Evolutionary conservation across 1,284 basidiomycete species (phyloP).

Genomic region (Athelia psychrophila): DNA sequence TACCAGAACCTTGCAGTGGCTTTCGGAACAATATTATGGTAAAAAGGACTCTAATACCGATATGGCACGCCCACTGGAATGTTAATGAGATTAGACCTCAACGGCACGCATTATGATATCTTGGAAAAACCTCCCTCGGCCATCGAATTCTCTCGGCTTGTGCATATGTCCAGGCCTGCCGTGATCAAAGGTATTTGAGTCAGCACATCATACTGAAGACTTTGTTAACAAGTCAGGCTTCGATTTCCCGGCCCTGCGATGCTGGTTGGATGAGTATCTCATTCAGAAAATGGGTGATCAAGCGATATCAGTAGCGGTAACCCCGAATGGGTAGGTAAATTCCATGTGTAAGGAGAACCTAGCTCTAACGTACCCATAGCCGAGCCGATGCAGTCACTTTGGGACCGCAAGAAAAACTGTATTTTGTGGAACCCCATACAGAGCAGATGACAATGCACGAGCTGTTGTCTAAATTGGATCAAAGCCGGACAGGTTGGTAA

Average conservation of each 20-base stretch:
- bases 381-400: conserved; percentile 75
- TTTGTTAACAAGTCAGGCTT: conserved; percentile 29
- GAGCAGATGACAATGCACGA: conserved; percentile 63
- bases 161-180: conserved; percentile 76
- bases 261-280: conserved; percentile 70
- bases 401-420: conserved; percentile 53
- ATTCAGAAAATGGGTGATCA: conserved; percentile 48
- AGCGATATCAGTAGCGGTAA: conserved; percentile 72
- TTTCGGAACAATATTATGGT: conserved; percentile 58
- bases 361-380: conserved; percentile 33
- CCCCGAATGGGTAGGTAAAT: conserved; percentile 72
- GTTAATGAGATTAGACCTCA: conserved; percentile 49
- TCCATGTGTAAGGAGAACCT: not conserved
- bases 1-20: conserved; percentile 31
- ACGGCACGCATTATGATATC: conserved; percentile 54
- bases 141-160: conserved; percentile 71
- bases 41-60: conserved; percentile 2
- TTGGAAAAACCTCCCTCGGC: conserved; percentile 60
- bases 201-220: conserved; percentile 1
- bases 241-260: conserved; percentile 34
- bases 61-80: not conserved
- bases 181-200: conserved; percentile 60
- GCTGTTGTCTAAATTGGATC: conserved; percentile 49
- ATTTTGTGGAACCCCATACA: conserved; percentile 77
- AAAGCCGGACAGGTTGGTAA: conserved; percentile 26